Conservation (phyloP, 306 rosid genomes). For the Cicer pinnatifidum region DNA sequence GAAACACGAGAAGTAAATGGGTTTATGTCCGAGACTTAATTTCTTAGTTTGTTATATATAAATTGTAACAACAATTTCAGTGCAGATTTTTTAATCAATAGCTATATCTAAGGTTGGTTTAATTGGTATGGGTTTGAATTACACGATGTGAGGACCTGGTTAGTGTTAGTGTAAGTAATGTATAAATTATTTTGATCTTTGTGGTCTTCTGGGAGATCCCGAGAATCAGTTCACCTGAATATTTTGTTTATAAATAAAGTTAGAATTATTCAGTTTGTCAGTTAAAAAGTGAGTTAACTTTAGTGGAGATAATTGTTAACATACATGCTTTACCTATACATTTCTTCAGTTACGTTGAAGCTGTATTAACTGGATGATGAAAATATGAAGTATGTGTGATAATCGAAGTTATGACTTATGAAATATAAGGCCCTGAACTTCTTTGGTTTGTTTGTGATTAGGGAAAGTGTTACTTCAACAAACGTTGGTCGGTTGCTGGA, state of each 20-base stretch:
- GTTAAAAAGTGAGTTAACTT: background rate
- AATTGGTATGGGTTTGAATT: background rate
- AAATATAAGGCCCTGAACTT: constrained; percentile 10
- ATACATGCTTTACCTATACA: background rate
- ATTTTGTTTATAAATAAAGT: background rate
- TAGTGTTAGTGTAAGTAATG: background rate
- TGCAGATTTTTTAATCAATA: background rate
- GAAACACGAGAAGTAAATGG: too few species aligned
- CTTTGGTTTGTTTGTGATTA: constrained; percentile 35
- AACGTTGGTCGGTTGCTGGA: constrained; percentile 75
- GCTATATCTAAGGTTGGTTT: background rate
- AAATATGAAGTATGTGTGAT: constrained; percentile 5
- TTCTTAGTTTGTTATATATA: background rate
- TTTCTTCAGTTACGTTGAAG: constrained; percentile 7
- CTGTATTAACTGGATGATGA: constrained; percentile 2
- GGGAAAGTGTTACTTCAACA: constrained; percentile 64
- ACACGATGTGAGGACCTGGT: background rate
- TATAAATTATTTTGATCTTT: background rate
- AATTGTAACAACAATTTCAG: background rate
- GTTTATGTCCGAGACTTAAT: too few species aligned
- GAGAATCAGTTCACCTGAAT: background rate
- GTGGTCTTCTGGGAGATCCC: background rate
- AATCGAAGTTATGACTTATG: constrained; percentile 16
- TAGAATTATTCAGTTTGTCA: background rate
- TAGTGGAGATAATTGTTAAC: background rate